Evolutionary conservation across 225 moss, liverwort and hornwort genomes (phyloP), one percentile per base, ranked within the genome.

Genomic region (Polytrichum formosum): DNA sequence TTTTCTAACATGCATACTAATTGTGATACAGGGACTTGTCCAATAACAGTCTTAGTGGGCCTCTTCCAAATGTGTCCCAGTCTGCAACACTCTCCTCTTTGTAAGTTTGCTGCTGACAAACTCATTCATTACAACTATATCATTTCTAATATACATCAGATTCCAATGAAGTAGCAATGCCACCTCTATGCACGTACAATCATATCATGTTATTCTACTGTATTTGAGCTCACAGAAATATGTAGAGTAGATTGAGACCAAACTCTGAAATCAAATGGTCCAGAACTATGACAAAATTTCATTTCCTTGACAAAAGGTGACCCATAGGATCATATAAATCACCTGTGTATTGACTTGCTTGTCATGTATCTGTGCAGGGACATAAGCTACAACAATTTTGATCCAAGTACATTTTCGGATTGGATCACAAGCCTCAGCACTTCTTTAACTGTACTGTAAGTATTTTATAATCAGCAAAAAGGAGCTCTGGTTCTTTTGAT

Each of bases 11-110:
- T 46, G 46, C 3, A 46, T 16, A 46, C 4, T 46, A 1, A 46
- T 31, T 74, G 4, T 68, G 5, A 31, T 64, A 71, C 68, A 81
- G 77, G 54, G 74, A 77, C 77, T 5, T 81, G 46, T 46, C 46
- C 16, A 19, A 2, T 7, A 81, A 81, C 37, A 1, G 2, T 0
- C 63, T 74, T 20, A 13, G 0, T 13, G 81, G 71, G 13, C 9
- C 1, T 4, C 30, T 74, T 0, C 81, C 74, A 17, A 28, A 31
- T 27, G 6, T 74, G 2, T 29, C 1, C 5, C 5, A 0, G 7
- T 0, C 0, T 0, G 4, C 1, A 1, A 0, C 7, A 19, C 73
- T 77, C 1, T 56, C 67, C 27, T 22, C 28, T 67, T 6, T 77
- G 74, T 77, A 23, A 77, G 77, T 74, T 5, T 9, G 0, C 0